phyloP scores from a whole-genome alignment of 1,139 yeast species.

The Blastobotrys persicus region DNA sequence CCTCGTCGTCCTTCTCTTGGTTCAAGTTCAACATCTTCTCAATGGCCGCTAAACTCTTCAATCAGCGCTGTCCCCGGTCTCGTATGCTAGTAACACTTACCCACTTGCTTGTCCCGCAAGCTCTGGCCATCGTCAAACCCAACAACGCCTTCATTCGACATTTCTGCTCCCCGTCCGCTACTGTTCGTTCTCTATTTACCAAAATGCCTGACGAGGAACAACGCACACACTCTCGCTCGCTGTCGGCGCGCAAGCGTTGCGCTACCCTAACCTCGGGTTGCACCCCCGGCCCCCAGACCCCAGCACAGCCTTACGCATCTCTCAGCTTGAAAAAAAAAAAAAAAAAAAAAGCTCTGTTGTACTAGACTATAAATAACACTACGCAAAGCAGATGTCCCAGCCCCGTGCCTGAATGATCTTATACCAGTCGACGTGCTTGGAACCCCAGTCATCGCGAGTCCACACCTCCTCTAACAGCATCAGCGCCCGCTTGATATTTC shows the following conservation, averaged over 20 bases:
- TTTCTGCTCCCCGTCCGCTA: not conserved
- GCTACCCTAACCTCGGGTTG: no score
- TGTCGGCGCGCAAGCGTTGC: no score
- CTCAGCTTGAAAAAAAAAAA: no score
- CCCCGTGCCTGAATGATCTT: conserved; percentile 61
- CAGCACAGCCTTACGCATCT: no score
- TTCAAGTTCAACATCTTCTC: conserved; percentile 84
- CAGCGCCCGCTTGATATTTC: conserved; percentile 62
- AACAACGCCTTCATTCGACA: conserved; percentile 2
- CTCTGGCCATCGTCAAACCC: conserved; percentile 24
- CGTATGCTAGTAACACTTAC: conserved; percentile 27
- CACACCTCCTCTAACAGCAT: conserved; percentile 60
- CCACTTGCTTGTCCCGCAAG: conserved; percentile 43
- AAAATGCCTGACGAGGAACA: not conserved
- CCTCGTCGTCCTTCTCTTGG: conserved; percentile 40
- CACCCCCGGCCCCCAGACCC: no score
- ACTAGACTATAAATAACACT: not conserved
- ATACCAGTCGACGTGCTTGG: conserved; percentile 63
- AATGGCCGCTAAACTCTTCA: conserved; percentile 45
- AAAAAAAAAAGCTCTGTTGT: no score
- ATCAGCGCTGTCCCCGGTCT: conserved; percentile 12
- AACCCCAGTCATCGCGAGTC: conserved; percentile 48
- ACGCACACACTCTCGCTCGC: not conserved
- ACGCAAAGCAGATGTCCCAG: conserved; percentile 80
- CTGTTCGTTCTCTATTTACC: not conserved